A percentile compares a stretch with the other conserved stretches of the same genome.
Evolutionary conservation across 495 filamentous ascomycete genomes (phyloP).

Genomic region (Astrothelium macrocarpum): DNA sequence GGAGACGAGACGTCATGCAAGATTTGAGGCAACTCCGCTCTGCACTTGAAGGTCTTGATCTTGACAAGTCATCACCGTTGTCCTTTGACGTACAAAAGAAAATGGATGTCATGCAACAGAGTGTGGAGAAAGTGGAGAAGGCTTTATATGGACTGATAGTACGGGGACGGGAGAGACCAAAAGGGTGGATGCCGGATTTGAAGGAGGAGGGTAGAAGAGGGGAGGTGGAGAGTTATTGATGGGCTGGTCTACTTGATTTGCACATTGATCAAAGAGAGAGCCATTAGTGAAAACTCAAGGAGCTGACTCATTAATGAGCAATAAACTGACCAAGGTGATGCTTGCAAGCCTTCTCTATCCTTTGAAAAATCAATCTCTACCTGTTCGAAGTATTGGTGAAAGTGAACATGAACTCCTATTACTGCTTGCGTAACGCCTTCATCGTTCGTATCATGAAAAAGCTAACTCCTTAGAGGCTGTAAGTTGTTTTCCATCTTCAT

Average conservation of each 20-base stretch:
- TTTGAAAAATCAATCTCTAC: too few species aligned
- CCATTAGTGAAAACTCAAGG: neutral
- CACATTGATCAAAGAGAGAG: neutral
- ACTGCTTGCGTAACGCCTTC: too few species aligned
- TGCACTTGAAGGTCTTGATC: slow-evolving; percentile 60
- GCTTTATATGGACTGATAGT: slow-evolving; percentile 80
- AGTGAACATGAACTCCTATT: too few species aligned
- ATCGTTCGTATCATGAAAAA: too few species aligned
- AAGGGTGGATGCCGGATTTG: slow-evolving; percentile 85
- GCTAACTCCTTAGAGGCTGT: too few species aligned
- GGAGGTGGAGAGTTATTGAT: slow-evolving; percentile 39
- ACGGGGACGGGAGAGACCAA: slow-evolving; percentile 76
- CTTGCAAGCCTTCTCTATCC: too few species aligned
- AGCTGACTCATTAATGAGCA: too few species aligned
- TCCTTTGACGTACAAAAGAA: slow-evolving; percentile 59
- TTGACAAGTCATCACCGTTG: slow-evolving; percentile 29
- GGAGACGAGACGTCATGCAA: slow-evolving; percentile 49
- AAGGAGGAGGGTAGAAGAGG: slow-evolving; percentile 32
- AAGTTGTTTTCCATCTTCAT: too few species aligned
- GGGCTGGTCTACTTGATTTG: neutral
- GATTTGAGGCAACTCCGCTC: slow-evolving; percentile 69
- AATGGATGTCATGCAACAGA: slow-evolving; percentile 72
- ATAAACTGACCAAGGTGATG: too few species aligned
- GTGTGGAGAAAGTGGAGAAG: slow-evolving; percentile 89
- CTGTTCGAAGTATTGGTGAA: too few species aligned